A percentile compares a stretch with the other conserved stretches of the same genome.
These are phyloP conservation scores for Penicillium lagena DNA, from an alignment of 495 filamentous ascomycete species.

Conservation along the genomic window DNA sequence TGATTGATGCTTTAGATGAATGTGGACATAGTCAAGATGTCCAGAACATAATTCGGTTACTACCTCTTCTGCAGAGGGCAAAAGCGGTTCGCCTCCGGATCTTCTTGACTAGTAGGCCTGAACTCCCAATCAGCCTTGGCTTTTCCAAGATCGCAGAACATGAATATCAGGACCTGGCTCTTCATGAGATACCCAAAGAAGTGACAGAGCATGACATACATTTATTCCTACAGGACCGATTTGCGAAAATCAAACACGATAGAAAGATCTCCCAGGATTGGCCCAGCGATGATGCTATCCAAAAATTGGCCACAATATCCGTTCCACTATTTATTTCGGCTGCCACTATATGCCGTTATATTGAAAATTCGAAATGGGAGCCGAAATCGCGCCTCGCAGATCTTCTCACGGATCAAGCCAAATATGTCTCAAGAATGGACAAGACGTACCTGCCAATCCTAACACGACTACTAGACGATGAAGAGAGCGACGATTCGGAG, in stretches of 20 bases:
- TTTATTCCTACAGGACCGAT: no score
- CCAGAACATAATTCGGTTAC: no score
- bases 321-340: constrained; percentile 30
- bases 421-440: constrained; percentile 9
- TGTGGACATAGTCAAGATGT: no score
- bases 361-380: constrained; percentile 7
- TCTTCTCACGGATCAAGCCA: constrained; percentile 8
- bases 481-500: not conserved
- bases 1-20: no score
- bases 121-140: no score
- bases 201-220: no score
- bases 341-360: constrained; percentile 22
- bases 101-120: no score
- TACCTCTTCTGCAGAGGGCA: no score
- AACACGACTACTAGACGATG: constrained; percentile 8
- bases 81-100: no score
- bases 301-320: constrained; percentile 8
- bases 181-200: no score
- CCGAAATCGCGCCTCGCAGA: constrained; percentile 3
- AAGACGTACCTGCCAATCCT: constrained; percentile 19
- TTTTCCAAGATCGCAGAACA: no score
- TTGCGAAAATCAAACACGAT: constrained; percentile 3
- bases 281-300: constrained; percentile 25
- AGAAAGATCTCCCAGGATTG: constrained; percentile 21
- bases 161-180: no score